These are phyloP conservation scores for Basidioascus undulatus DNA, from an alignment of 768 basidiomycete species.

Conservation along the genomic window DNA sequence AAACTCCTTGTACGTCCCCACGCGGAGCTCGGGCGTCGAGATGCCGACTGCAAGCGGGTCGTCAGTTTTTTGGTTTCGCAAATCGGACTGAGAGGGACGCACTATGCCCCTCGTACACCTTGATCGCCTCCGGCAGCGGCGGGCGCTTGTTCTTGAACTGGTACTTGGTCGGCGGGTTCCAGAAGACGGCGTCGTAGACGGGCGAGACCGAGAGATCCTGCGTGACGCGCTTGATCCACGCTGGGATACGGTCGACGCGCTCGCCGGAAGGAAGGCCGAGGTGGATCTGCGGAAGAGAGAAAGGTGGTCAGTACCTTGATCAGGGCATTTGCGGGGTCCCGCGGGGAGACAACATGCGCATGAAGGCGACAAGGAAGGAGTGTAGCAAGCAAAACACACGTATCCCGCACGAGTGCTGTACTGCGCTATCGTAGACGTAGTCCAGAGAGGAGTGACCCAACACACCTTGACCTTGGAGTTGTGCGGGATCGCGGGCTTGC, in stretches of 20 bases:
- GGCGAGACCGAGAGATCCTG: conserved; percentile 77
- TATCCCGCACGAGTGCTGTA: too few species aligned
- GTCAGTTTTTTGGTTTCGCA: not conserved
- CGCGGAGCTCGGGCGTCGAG: conserved; percentile 59
- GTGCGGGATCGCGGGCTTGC: conserved; percentile 65
- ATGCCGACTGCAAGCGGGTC: conserved; percentile 42
- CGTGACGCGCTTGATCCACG: conserved; percentile 87
- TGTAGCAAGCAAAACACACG: too few species aligned
- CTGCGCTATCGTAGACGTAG: not conserved
- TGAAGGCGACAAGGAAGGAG: not conserved
- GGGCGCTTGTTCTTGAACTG: conserved; percentile 58
- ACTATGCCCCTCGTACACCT: conserved; percentile 85
- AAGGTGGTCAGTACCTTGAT: too few species aligned
- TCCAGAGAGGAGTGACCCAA: conserved; percentile 1
- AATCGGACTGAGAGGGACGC: conserved; percentile 1
- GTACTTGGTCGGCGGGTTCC: conserved; percentile 75
- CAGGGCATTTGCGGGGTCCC: too few species aligned
- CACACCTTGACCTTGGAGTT: conserved; percentile 81
- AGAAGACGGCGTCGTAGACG: conserved; percentile 89
- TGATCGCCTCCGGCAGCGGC: conserved; percentile 35
- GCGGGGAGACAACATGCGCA: not conserved
- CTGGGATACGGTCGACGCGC: conserved; percentile 73
- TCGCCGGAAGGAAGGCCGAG: conserved; percentile 57
- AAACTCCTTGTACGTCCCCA: conserved; percentile 93
- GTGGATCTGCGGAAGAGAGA: conserved; percentile 37